Percentiles rank a stretch among this genome's conserved stretches.
phyloP scores from a whole-genome alignment of 1,139 yeast species.

The Zygoascus hellenicus region DNA sequence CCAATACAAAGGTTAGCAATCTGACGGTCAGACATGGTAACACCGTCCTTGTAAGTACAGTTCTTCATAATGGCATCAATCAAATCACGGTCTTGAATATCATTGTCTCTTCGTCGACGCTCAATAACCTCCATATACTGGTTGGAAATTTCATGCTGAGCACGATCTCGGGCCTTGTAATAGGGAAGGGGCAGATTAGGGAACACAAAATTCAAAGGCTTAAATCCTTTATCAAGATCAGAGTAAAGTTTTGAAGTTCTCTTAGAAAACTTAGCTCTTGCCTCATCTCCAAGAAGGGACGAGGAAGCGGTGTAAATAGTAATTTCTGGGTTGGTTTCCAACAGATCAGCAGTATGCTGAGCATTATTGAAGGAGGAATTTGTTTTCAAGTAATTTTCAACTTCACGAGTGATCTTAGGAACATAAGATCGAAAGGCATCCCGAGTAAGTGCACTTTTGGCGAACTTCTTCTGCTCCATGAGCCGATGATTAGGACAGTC shows the following conservation, averaged over 20 bases:
- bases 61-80: constrained; percentile 79
- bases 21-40: constrained; percentile 88
- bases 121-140: constrained; percentile 77
- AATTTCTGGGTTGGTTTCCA: constrained; percentile 87
- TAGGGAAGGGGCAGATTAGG: constrained; percentile 88
- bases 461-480: constrained; percentile 98
- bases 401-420: constrained; percentile 80
- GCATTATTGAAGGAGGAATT: constrained; percentile 41
- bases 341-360: constrained; percentile 59
- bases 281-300: constrained; percentile 83
- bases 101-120: constrained; percentile 63
- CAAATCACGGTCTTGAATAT: constrained; percentile 79
- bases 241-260: constrained; percentile 80
- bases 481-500: constrained; percentile 91
- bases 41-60: constrained; percentile 89
- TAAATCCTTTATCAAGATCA: constrained; percentile 94
- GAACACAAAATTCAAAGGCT: constrained; percentile 93
- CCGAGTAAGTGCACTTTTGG: constrained; percentile 78
- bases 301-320: constrained; percentile 96
- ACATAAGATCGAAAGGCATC: constrained; percentile 83
- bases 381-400: constrained; percentile 53
- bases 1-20: constrained; percentile 93
- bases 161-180: constrained; percentile 77
- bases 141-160: constrained; percentile 71
- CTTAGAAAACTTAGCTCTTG: constrained; percentile 76